phyloP scores from a whole-genome alignment of 139 green algal species.

The Picochlorum sp. region DNA sequence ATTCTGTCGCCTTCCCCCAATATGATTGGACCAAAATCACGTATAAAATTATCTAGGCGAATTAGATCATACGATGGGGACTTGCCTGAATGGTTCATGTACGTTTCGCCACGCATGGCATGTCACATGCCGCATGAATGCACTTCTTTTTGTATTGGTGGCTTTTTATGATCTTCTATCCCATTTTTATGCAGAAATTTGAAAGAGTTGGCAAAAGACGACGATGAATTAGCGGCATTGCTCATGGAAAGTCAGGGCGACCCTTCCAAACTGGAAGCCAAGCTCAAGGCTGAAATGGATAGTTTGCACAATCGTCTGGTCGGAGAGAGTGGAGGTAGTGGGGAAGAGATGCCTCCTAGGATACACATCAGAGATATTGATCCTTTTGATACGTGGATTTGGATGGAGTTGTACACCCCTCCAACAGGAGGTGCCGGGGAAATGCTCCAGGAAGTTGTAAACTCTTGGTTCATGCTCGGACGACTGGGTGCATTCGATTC shows the following conservation, averaged over 20 bases:
- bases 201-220: constrained; percentile 15
- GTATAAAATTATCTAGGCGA: no score
- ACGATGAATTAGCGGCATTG: constrained; percentile 15
- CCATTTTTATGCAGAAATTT: constrained; percentile 16
- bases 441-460: constrained; percentile 46
- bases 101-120: background rate
- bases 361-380: constrained; percentile 12
- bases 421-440: constrained; percentile 10
- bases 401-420: constrained; percentile 23
- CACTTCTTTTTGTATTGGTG: background rate
- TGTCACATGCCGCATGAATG: background rate
- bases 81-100: constrained; percentile 10
- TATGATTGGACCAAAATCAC: no score
- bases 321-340: constrained; percentile 4
- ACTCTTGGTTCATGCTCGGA: constrained; percentile 78
- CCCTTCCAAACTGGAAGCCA: constrained; percentile 2
- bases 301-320: constrained; percentile 11
- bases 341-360: constrained; percentile 17
- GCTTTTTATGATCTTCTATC: no score
- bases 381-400: constrained; percentile 27
- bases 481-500: constrained; percentile 81
- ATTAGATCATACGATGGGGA: background rate
- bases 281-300: constrained; percentile 17
- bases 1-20: no score
- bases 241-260: constrained; percentile 8